phyloP scores from a whole-genome alignment of 140 eudicot genomes.

The Ambrosia hybrid region DNA sequence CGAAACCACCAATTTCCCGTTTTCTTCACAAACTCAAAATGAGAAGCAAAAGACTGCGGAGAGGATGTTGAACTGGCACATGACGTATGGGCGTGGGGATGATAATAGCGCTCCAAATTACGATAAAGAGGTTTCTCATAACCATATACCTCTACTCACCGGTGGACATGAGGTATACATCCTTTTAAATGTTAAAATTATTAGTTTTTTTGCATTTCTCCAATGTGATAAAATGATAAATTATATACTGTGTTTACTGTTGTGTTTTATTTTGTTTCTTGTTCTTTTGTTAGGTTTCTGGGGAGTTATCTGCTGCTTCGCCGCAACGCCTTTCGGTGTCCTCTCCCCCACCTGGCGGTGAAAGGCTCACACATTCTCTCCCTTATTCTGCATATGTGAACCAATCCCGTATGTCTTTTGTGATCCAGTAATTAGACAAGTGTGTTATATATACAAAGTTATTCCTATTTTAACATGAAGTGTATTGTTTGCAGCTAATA shows the following conservation, averaged over 20 bases:
- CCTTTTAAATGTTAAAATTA: background rate
- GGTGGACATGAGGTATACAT: constrained; percentile 80
- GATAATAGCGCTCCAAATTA: constrained; percentile 61
- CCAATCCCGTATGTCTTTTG: constrained; percentile 47
- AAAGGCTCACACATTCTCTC: constrained; percentile 49
- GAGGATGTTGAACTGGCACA: constrained; percentile 84
- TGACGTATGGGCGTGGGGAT: constrained; percentile 75
- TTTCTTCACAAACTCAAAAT: constrained; percentile 60
- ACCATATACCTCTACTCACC: constrained; percentile 79
- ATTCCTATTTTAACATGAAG: constrained; percentile 9
- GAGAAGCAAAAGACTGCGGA: constrained; percentile 71
- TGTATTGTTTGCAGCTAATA: constrained; percentile 62
- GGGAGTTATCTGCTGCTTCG: constrained; percentile 95
- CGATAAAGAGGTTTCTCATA: constrained; percentile 81
- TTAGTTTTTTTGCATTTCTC: background rate
- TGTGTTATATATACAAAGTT: constrained; percentile 3
- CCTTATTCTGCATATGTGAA: constrained; percentile 44
- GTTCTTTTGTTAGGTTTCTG: constrained; percentile 59
- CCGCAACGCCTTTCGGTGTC: constrained; percentile 87
- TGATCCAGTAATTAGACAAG: constrained; percentile 19
- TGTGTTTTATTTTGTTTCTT: background rate
- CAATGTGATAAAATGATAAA: background rate
- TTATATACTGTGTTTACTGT: background rate
- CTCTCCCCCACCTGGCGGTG: constrained; percentile 79
- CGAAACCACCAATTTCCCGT: constrained; percentile 45